These are phyloP conservation scores for Podila horticola DNA, from an alignment of 192 early-diverging fungal species.

Conservation along the genomic window DNA sequence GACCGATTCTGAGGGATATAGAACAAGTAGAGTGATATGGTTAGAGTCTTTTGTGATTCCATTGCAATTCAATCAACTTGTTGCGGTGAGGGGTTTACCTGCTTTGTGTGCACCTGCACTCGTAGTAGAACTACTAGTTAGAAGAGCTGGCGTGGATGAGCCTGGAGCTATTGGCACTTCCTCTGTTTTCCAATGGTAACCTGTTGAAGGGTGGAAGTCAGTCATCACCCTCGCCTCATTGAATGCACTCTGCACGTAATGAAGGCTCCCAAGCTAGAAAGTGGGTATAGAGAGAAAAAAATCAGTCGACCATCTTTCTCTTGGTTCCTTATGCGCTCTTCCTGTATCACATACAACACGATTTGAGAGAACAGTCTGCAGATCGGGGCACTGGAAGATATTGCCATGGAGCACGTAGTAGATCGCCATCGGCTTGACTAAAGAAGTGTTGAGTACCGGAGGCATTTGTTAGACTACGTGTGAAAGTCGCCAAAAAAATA, in stretches of 20 bases:
- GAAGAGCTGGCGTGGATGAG: neutral
- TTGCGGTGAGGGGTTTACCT: neutral
- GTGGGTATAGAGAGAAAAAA: neutral
- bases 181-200: conserved; percentile 63
- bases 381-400: conserved; percentile 77
- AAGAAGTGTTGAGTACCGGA: neutral
- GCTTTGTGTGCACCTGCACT: neutral
- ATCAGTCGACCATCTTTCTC: neutral
- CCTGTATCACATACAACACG: conserved; percentile 62
- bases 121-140: neutral
- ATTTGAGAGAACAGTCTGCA: conserved; percentile 75
- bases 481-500: neutral
- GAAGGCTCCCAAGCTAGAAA: conserved; percentile 59
- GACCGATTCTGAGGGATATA: conserved; percentile 16
- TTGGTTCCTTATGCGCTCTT: neutral
- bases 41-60: neutral
- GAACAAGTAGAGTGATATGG: neutral
- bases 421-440: conserved; percentile 65
- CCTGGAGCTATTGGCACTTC: conserved; percentile 1
- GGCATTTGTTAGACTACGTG: too few relatives aligned
- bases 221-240: conserved; percentile 61
- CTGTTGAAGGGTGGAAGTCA: conserved; percentile 67
- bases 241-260: conserved; percentile 65
- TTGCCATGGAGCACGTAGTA: conserved; percentile 80
- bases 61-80: too few relatives aligned